phyloP scores from a whole-genome alignment of 257 asterid genomes.

The Knoxia roxburghii region DNA sequence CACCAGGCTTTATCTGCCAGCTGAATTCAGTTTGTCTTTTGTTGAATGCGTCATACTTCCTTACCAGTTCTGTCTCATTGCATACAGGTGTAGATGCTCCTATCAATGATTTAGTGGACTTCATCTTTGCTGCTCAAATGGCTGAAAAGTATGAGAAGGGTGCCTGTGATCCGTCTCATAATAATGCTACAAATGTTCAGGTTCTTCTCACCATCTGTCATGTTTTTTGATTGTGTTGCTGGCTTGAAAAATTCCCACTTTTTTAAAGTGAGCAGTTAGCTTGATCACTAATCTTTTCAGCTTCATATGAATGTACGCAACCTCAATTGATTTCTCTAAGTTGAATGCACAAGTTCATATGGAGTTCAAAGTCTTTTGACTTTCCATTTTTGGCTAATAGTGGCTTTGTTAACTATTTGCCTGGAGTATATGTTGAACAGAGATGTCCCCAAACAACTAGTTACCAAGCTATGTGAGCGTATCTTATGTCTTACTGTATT shows the following conservation, averaged over 20 bases:
- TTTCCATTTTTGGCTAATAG: not conserved
- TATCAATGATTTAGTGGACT: conserved; percentile 58
- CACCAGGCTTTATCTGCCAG: not conserved
- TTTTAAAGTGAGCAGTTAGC: not conserved
- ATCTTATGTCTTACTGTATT: not conserved
- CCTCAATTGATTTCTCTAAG: not conserved
- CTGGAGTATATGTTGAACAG: not conserved
- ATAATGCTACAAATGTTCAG: conserved; percentile 40
- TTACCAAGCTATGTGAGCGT: not conserved
- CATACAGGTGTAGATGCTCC: conserved; percentile 61
- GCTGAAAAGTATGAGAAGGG: conserved; percentile 56
- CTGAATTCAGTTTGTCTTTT: not conserved
- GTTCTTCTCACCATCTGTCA: conserved; percentile 21
- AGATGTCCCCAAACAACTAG: not conserved
- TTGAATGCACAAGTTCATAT: not conserved
- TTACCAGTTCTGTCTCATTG: conserved; percentile 22
- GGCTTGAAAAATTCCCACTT: not conserved
- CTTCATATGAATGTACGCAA: not conserved
- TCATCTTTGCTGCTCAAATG: conserved; percentile 79
- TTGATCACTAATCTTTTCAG: not conserved
- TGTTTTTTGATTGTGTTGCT: not conserved
- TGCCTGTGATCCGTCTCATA: conserved; percentile 27
- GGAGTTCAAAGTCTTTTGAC: not conserved
- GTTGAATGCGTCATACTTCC: not conserved
- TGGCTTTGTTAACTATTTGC: not conserved